Base-by-base conservation (phyloP, 257 asterid species). In the Apocynum venetum region DNA sequence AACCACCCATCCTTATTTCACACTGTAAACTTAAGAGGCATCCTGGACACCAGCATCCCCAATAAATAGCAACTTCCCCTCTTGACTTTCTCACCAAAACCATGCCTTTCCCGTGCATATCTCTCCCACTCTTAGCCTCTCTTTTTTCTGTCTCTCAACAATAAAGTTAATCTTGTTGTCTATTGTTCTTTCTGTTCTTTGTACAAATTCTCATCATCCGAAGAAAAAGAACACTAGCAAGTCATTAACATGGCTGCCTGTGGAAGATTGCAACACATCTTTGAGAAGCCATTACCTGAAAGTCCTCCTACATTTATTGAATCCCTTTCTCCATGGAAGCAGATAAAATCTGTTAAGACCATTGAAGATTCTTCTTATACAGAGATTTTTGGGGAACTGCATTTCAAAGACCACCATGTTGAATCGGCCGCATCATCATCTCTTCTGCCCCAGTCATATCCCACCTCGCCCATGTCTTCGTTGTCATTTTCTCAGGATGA, bases 231-330 rank as follows among this genome's bases (percentile, higher is more conserved):
- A 25, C 31, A 25, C 31, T 25, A 25, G 31, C 31, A 25, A 25
- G 31, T 51, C 10, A 51, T 51, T 1, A 63, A 14, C 75, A 92
- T 92, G 97, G 92, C 98, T 5, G 89, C 93, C 87, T 91, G 92
- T 84, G 91, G 96, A 57, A 84, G 97, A 85, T 78, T 95, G 60
- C 94, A 89, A 31, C 97, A 84, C 80, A 88, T 94, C 52, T 92
- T 92, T 64, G 93, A 92, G 48, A 89, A 87, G 71, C 90, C 97
- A 85, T 86, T 92, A 75, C 82, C 88, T 0, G 97, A 93, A 80
- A 78, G 78, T 51, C 87, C 91, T 51, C 87, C 91, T 40, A 72
- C 87, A 9, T 84, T 92, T 36, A 85, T 91, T 56, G 94, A 89
- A 77, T 83, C 97, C 70, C 86, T 88, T 20, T 88, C 97, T 3